A percentile compares a stretch with the other conserved stretches of the same genome.
Conservation (phyloP, 2,329 filamentous ascomycete species). For the Chrysosporium queenslandicum region DNA sequence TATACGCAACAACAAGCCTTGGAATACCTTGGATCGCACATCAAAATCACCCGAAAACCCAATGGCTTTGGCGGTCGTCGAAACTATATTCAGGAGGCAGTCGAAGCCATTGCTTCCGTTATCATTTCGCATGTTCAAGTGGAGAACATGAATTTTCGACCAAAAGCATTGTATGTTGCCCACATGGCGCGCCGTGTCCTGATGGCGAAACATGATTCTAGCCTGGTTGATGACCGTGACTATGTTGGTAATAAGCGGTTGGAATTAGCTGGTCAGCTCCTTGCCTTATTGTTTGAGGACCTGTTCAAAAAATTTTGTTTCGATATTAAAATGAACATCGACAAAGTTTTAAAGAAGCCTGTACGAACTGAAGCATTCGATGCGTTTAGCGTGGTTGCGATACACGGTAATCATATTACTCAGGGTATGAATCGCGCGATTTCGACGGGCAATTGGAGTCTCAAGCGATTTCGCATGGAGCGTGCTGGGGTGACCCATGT, state of each 20-base stretch:
- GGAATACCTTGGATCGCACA: conserved; percentile 77
- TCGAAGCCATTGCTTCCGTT: conserved; percentile 85
- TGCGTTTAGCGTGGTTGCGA: conserved; percentile 70
- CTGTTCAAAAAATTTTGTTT: conserved; percentile 91
- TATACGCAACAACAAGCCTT: conserved; percentile 92
- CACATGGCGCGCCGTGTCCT: conserved; percentile 95
- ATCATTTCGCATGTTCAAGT: conserved; percentile 93
- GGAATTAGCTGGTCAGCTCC: conserved; percentile 85
- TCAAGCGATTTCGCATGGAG: conserved; percentile 99
- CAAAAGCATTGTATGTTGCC: conserved; percentile 92
- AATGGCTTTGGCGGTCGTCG: conserved; percentile 47
- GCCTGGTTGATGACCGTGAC: conserved; percentile 87
- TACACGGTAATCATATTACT: conserved; percentile 78
- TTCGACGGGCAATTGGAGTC: conserved; percentile 92
- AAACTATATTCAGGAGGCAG: conserved; percentile 79
- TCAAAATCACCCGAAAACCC: conserved; percentile 70
- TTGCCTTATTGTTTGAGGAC: conserved; percentile 92
- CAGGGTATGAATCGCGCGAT: conserved; percentile 92
- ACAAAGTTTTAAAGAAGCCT: conserved; percentile 90
- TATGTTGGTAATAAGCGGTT: conserved; percentile 97
- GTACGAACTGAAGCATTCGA: conserved; percentile 83
- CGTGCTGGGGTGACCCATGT: conserved; percentile 94
- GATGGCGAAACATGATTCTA: conserved; percentile 83
- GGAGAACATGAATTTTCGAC: conserved; percentile 81
- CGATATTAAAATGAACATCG: conserved; percentile 83